Evolutionary conservation across 2,329 filamentous ascomycete species (phyloP).

Genomic region (Penicillium sp.): DNA sequence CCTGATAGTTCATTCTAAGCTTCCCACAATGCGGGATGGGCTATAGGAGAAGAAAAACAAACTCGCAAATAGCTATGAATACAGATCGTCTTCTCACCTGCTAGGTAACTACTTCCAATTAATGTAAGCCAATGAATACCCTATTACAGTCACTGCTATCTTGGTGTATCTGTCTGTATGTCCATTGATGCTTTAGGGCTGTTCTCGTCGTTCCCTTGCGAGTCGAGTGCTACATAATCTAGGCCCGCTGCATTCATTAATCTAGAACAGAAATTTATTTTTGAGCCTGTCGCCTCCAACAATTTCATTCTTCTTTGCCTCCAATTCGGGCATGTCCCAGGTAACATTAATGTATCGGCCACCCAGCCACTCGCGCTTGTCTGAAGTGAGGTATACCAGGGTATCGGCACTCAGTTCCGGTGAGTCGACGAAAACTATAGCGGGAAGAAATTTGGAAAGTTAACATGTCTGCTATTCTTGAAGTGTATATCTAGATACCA

Average conservation of each 20-base stretch:
- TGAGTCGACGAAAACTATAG: slow-evolving; percentile 23
- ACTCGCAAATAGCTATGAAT: too few species aligned
- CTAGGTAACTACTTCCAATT: too few species aligned
- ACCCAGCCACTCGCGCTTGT: slow-evolving; percentile 23
- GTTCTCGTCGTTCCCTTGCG: too few species aligned
- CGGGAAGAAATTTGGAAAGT: neutral
- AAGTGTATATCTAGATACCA: neutral
- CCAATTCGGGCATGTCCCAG: slow-evolving; percentile 20
- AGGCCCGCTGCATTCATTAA: neutral
- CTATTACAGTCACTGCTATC: too few species aligned
- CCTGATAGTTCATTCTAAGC: too few species aligned
- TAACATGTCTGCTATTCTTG: neutral
- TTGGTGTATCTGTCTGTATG: too few species aligned
- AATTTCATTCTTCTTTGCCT: slow-evolving; percentile 19
- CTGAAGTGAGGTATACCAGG: slow-evolving; percentile 20
- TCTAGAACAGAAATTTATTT: slow-evolving; percentile 22
- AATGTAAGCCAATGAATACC: too few species aligned
- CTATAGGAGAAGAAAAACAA: too few species aligned
- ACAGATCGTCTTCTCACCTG: too few species aligned
- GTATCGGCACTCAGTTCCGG: slow-evolving; percentile 23
- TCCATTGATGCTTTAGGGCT: too few species aligned
- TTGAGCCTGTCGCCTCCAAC: slow-evolving; percentile 37
- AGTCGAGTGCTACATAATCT: too few species aligned
- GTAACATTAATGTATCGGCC: slow-evolving; percentile 19
- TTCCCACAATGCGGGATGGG: too few species aligned